phyloP scores from a whole-genome alignment of 176 grass and related monocot species.

The Aegilops bicornis region DNA sequence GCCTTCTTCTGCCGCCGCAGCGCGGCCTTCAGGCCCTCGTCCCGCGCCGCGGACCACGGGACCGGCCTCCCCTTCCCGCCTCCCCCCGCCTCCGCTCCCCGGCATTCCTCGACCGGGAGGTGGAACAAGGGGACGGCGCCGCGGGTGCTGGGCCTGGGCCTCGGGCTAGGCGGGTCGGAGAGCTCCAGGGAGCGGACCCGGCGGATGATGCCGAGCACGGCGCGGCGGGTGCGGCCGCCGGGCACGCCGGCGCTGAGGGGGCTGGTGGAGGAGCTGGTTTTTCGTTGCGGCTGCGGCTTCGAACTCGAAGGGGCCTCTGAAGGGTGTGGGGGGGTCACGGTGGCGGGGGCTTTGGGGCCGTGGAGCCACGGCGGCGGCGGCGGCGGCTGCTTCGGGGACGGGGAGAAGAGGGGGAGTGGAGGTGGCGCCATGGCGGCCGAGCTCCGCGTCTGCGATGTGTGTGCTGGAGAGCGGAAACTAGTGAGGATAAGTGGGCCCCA shows the following conservation, averaged over 20 bases:
- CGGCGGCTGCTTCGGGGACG: conserved; percentile 27
- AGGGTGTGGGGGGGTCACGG: background rate
- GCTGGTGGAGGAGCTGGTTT: background rate
- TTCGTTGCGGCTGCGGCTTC: background rate
- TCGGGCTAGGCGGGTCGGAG: conserved; percentile 2
- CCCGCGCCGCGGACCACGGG: conserved; percentile 52
- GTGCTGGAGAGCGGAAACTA: background rate
- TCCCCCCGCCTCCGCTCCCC: background rate
- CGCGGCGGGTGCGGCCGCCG: conserved; percentile 49
- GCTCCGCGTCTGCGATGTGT: background rate
- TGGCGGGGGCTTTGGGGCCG: background rate
- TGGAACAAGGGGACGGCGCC: conserved; percentile 3
- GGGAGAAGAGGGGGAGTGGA: conserved; percentile 40
- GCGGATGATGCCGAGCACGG: conserved; percentile 61
- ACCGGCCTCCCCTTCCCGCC: background rate
- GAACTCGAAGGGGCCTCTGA: background rate
- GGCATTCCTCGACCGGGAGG: conserved; percentile 18
- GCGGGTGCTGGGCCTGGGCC: background rate
- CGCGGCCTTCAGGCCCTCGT: conserved; percentile 37
- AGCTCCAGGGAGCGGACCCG: conserved; percentile 52
- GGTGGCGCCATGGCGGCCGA: conserved; percentile 26
- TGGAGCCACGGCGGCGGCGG: conserved; percentile 42
- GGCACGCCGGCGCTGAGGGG: conserved; percentile 54
- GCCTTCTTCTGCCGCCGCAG: conserved; percentile 64
- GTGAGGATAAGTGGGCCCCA: conserved; percentile 11